phyloP scores from a whole-genome alignment of 2,329 filamentous ascomycete species.

The Ceratocystis alfenasii region DNA sequence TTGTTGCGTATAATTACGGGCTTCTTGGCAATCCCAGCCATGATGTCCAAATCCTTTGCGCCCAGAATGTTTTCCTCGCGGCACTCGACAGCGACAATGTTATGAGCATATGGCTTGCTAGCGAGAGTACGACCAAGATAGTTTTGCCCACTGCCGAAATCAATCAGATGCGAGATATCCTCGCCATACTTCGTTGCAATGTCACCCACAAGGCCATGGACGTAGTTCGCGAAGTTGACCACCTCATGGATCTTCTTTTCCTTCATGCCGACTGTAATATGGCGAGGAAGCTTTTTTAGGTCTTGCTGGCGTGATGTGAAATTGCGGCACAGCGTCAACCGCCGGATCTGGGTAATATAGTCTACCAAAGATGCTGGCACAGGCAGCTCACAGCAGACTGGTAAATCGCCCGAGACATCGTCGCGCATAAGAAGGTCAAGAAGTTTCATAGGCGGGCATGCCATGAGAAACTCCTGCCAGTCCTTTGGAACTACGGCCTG shows the following conservation, averaged over 20 bases:
- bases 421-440: constrained; percentile 72
- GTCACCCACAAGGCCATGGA: constrained; percentile 48
- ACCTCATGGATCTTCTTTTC: constrained; percentile 94
- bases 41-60: constrained; percentile 72
- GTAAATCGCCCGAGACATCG: constrained; percentile 41
- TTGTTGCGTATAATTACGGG: constrained; percentile 68
- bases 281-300: constrained; percentile 50
- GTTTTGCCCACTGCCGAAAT: constrained; percentile 94
- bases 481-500: constrained; percentile 60
- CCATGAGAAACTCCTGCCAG: constrained; percentile 70
- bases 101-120: constrained; percentile 69
- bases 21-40: constrained; percentile 63
- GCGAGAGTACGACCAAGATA: constrained; percentile 85
- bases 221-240: constrained; percentile 74
- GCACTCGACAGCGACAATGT: constrained; percentile 84
- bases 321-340: constrained; percentile 53
- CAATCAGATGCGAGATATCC: constrained; percentile 73
- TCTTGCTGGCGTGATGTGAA: constrained; percentile 39
- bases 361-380: constrained; percentile 49
- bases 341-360: constrained; percentile 62
- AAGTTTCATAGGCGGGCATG: constrained; percentile 59
- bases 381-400: constrained; percentile 23
- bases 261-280: constrained; percentile 82
- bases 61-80: constrained; percentile 75
- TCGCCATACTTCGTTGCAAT: constrained; percentile 45